These are phyloP conservation scores for Neonectria punicea DNA, from an alignment of 2,329 filamentous ascomycete species.

Conservation along the genomic window DNA sequence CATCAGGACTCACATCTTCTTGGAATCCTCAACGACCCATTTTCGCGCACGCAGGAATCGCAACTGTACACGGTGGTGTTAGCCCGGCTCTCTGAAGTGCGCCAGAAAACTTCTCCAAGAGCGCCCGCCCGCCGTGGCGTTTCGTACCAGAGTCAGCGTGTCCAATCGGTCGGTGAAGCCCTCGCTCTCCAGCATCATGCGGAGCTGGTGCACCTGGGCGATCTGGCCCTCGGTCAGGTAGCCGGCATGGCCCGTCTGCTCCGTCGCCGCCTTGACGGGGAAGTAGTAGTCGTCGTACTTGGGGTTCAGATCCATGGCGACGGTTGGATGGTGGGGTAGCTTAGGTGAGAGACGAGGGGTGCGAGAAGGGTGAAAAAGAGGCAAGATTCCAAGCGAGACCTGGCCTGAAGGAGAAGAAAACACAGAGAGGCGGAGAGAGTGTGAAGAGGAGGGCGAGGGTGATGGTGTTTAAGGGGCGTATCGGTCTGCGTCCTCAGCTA, in stretches of 20 bases:
- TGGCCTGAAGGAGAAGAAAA: conserved; percentile 16
- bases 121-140: neutral
- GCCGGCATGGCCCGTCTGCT: conserved; percentile 83
- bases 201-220: conserved; percentile 87
- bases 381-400: conserved; percentile 17
- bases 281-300: conserved; percentile 98
- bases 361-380: conserved; percentile 16
- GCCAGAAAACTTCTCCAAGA: neutral
- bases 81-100: neutral
- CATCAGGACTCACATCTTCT: conserved; percentile 76
- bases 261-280: conserved; percentile 78
- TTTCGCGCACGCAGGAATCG: conserved; percentile 94
- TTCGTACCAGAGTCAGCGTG: conserved; percentile 85
- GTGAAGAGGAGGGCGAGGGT: neutral
- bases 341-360: conserved; percentile 15
- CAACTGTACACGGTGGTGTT: conserved; percentile 61
- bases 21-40: conserved; percentile 85
- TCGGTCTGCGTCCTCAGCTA: conserved; percentile 33
- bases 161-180: conserved; percentile 88
- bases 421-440: neutral
- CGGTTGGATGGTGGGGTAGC: conserved; percentile 39
- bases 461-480: conserved; percentile 35
- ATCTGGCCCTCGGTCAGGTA: conserved; percentile 88
- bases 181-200: conserved; percentile 83
- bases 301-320: conserved; percentile 71